Conservation (phyloP, 148 eudicot species). For the Rhododendron mucronatum region DNA sequence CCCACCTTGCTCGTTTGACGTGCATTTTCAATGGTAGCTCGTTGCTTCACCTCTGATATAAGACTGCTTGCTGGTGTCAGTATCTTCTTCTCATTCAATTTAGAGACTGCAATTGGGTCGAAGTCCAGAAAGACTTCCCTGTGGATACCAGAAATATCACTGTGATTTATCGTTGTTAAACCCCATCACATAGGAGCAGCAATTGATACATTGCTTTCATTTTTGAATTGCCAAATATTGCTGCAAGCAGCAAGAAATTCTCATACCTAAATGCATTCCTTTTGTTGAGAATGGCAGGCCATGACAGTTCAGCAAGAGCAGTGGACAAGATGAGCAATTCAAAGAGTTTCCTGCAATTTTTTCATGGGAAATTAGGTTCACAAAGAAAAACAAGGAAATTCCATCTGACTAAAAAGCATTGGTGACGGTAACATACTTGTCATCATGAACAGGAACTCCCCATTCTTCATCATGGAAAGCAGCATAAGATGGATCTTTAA, state of each 20-base stretch:
- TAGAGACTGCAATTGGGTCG: conserved; percentile 64
- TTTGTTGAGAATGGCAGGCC: conserved; percentile 83
- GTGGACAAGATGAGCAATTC: conserved; percentile 81
- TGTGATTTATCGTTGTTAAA: not conserved
- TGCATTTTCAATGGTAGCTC: conserved; percentile 83
- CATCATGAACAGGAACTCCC: conserved; percentile 80
- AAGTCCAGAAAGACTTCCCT: conserved; percentile 86
- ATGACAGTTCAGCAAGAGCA: conserved; percentile 85
- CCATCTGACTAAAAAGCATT: not conserved
- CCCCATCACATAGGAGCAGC: not conserved
- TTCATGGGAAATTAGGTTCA: conserved; percentile 3
- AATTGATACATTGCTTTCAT: not conserved
- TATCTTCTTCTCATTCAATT: conserved; percentile 80
- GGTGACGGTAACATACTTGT: conserved; percentile 38
- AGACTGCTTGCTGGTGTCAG: conserved; percentile 63
- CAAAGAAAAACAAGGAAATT: conserved; percentile 1
- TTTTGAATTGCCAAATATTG: not conserved
- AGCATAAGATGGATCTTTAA: conserved; percentile 55
- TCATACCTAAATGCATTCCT: conserved; percentile 65
- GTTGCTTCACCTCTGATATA: conserved; percentile 69
- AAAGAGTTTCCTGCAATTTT: conserved; percentile 62
- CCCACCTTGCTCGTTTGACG: conserved; percentile 78
- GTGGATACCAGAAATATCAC: conserved; percentile 13
- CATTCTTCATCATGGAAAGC: conserved; percentile 86
- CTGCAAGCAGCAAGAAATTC: not conserved